A percentile compares a stretch with the other conserved stretches of the same genome.
Conservation (phyloP, 345 rosid species). For the Salix dunnii region DNA sequence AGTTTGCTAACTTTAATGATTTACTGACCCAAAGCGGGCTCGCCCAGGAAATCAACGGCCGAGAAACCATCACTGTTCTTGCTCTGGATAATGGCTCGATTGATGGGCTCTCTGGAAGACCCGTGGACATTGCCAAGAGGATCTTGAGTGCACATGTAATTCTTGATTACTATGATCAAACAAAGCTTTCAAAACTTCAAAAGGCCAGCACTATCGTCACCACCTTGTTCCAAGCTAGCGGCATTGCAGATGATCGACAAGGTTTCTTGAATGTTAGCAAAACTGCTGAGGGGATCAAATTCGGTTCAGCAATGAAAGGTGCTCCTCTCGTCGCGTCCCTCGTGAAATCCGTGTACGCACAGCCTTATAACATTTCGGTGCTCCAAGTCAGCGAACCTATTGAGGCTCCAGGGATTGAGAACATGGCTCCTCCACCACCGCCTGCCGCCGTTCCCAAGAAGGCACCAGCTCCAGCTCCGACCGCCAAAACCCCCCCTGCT, state of each 20-base stretch:
- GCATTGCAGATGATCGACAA: conserved; percentile 42
- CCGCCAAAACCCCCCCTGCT: background rate
- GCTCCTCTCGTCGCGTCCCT: conserved; percentile 41
- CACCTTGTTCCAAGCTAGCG: conserved; percentile 62
- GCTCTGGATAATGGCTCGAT: conserved; percentile 14
- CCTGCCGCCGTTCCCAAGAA: conserved; percentile 37
- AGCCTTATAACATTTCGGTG: conserved; percentile 68
- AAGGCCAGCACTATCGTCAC: conserved; percentile 36
- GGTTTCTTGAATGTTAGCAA: conserved; percentile 60
- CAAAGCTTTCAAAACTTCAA: conserved; percentile 11
- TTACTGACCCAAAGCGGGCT: conserved; percentile 19
- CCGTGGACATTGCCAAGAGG: conserved; percentile 12
- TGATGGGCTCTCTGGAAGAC: conserved; percentile 11
- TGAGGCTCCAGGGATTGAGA: conserved; percentile 53
- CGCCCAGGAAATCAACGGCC: conserved; percentile 15
- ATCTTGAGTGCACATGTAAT: conserved; percentile 24
- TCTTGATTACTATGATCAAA: conserved; percentile 28
- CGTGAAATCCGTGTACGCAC: conserved; percentile 30
- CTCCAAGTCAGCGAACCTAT: conserved; percentile 56
- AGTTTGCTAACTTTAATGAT: conserved; percentile 8
- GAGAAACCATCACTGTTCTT: conserved; percentile 29
- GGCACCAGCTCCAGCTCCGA: conserved; percentile 29
- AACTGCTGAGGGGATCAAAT: conserved; percentile 29
- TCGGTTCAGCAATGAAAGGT: conserved; percentile 52
- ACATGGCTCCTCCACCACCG: conserved; percentile 43